A percentile compares a stretch with the other conserved stretches of the same genome.
phyloP scores from a whole-genome alignment of 2,329 filamentous ascomycete species.

The Arthroderma uncinatum region DNA sequence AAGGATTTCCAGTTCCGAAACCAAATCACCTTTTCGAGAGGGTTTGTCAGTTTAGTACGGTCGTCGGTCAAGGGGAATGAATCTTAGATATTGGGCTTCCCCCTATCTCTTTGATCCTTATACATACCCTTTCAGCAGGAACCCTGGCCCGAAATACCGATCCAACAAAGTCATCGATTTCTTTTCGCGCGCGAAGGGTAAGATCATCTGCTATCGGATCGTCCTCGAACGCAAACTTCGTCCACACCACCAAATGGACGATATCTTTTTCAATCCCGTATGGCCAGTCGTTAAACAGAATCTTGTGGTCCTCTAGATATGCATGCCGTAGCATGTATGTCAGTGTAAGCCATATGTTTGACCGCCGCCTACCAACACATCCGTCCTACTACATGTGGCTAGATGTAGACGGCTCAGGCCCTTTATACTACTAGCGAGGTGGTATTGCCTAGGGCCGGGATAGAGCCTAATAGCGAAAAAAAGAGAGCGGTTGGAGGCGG shows the following conservation, averaged over 20 bases:
- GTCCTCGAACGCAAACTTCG: constrained; percentile 37
- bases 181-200: constrained; percentile 35
- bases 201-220: constrained; percentile 40
- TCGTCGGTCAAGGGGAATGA: background rate
- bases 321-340: background rate
- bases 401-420: background rate
- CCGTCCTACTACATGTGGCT: background rate
- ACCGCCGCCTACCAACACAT: background rate
- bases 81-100: background rate
- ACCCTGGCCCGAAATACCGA: constrained; percentile 46
- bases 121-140: constrained; percentile 33
- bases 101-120: background rate
- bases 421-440: background rate
- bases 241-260: constrained; percentile 48
- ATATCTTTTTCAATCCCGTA: constrained; percentile 48
- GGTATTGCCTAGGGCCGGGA: background rate
- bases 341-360: background rate
- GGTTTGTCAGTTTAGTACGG: background rate
- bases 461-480: background rate
- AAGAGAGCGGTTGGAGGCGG: background rate
- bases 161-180: constrained; percentile 42
- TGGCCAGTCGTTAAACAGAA: constrained; percentile 53
- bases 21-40: constrained; percentile 44
- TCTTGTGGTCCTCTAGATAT: constrained; percentile 39
- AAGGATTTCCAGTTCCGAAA: constrained; percentile 54